Conservation (phyloP, 768 basidiomycete genomes). For the Dioszegia aurantiaca region DNA sequence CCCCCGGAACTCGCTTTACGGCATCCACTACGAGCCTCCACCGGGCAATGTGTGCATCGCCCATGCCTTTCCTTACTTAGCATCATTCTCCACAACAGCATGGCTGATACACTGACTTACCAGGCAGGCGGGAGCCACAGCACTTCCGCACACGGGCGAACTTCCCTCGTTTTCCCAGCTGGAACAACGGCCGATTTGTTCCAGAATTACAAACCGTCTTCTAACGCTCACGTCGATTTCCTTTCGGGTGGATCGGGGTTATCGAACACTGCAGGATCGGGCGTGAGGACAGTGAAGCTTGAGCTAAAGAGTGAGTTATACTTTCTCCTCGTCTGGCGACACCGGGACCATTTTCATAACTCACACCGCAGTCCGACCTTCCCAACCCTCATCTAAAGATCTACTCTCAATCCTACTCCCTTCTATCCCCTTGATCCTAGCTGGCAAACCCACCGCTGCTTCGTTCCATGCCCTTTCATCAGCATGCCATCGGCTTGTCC, state of each 20-base stretch:
- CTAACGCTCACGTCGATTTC: slow-evolving; percentile 38
- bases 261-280: slow-evolving; percentile 1
- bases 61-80: too few species aligned
- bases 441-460: slow-evolving; percentile 21
- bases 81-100: too few species aligned
- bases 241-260: slow-evolving; percentile 19
- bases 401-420: slow-evolving; percentile 18
- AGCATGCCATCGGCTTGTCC: slow-evolving; percentile 28
- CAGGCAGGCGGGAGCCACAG: too few species aligned
- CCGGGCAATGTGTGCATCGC: too few species aligned
- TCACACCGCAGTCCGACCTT: not conserved
- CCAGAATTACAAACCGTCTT: slow-evolving; percentile 31
- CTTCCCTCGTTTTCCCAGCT: slow-evolving; percentile 1
- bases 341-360: not conserved
- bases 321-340: not conserved
- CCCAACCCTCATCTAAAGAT: slow-evolving; percentile 17
- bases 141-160: too few species aligned
- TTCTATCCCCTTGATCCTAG: slow-evolving; percentile 26
- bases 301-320: slow-evolving; percentile 4
- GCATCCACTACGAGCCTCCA: too few species aligned
- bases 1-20: too few species aligned
- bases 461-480: slow-evolving; percentile 37
- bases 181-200: slow-evolving; percentile 13
- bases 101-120: too few species aligned
- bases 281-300: slow-evolving; percentile 22